Evolutionary conservation across 2,329 filamentous ascomycete species (phyloP).

Genomic region (Fusarium sp.): DNA sequence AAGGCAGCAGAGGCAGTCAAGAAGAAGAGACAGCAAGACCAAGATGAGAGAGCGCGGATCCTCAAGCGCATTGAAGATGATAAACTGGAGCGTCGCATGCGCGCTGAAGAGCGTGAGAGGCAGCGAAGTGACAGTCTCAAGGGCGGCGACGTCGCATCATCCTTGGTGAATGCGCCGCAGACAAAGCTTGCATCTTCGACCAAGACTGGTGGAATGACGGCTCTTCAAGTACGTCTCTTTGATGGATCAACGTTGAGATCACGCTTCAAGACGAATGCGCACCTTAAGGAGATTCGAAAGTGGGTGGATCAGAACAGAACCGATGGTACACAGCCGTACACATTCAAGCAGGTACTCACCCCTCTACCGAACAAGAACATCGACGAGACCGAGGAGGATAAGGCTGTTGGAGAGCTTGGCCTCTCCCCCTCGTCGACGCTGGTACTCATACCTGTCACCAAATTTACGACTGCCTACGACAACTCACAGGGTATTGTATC

Average conservation of each 20-base stretch:
- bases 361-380: conserved; percentile 82
- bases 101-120: conserved; percentile 64
- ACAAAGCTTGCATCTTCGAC: conserved; percentile 51
- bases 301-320: conserved; percentile 79
- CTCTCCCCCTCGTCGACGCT: conserved; percentile 85
- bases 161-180: conserved; percentile 52
- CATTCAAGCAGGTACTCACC: conserved; percentile 85
- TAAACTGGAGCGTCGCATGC: conserved; percentile 74
- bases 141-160: conserved; percentile 48
- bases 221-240: conserved; percentile 84
- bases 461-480: conserved; percentile 59
- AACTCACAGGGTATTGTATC: conserved; percentile 49
- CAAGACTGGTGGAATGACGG: conserved; percentile 54
- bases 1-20: conserved; percentile 69
- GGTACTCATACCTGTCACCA: conserved; percentile 79
- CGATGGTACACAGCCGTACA: conserved; percentile 75
- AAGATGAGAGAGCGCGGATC: conserved; percentile 78
- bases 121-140: conserved; percentile 53
- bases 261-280: conserved; percentile 75
- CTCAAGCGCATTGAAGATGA: conserved; percentile 83
- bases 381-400: conserved; percentile 79
- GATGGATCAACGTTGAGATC: conserved; percentile 85
- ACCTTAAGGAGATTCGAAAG: conserved; percentile 76
- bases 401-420: conserved; percentile 76
- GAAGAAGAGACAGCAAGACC: conserved; percentile 74